A percentile compares a stretch with the other conserved stretches of the same genome.
Evolutionary conservation across 2,329 filamentous ascomycete species (phyloP).

Genomic region (Trichoderma gracile): DNA sequence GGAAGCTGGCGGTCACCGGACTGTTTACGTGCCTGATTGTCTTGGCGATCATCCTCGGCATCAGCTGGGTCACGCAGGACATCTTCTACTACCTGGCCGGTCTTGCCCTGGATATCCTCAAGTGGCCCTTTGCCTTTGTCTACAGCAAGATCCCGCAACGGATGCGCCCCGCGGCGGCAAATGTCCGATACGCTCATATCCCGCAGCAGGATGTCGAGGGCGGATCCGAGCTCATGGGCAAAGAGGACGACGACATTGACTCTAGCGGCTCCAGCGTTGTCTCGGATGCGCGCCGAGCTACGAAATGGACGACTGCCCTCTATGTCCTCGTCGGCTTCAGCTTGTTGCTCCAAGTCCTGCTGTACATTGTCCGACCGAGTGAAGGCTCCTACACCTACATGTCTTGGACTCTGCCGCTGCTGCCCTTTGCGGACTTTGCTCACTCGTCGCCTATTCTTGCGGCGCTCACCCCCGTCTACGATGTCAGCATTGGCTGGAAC

Average conservation of each 20-base stretch:
- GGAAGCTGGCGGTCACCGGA: constrained; percentile 36
- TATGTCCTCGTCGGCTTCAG: constrained; percentile 26
- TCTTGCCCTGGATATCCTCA: constrained; percentile 32
- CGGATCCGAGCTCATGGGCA: constrained; percentile 23
- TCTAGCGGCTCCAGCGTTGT: constrained; percentile 8
- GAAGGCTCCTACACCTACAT: constrained; percentile 38
- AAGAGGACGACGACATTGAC: constrained; percentile 25
- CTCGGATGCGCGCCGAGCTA: constrained; percentile 11
- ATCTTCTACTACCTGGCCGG: constrained; percentile 28
- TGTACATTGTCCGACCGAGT: constrained; percentile 31
- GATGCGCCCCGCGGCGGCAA: neutral
- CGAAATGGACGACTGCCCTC: constrained; percentile 13
- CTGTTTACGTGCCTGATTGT: constrained; percentile 32
- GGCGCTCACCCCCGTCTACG: constrained; percentile 31
- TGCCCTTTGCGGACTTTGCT: constrained; percentile 38
- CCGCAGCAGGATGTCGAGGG: constrained; percentile 34
- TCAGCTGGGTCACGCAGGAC: constrained; percentile 35
- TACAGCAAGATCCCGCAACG: constrained; percentile 23
- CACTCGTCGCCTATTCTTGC: constrained; percentile 34
- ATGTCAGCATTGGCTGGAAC: constrained; percentile 30
- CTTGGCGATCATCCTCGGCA: constrained; percentile 25
- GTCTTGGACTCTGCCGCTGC: constrained; percentile 38
- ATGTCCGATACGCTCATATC: constrained; percentile 30
- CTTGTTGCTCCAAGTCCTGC: constrained; percentile 31
- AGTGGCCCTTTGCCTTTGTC: constrained; percentile 30